These are phyloP conservation scores for Phenoliferia sp. DNA, from an alignment of 1,284 basidiomycete species.

Conservation along the genomic window DNA sequence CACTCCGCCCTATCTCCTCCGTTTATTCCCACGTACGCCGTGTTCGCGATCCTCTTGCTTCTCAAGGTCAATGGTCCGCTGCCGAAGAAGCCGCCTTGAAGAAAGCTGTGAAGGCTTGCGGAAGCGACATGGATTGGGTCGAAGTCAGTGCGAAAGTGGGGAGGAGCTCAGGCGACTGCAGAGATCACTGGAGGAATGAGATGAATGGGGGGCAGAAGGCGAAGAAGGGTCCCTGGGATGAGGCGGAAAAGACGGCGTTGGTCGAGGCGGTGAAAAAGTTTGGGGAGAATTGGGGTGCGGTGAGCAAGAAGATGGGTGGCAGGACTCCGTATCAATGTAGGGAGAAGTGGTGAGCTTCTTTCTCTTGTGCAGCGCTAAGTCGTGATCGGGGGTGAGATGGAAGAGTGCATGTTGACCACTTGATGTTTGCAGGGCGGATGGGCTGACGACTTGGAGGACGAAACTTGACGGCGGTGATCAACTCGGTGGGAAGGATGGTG, in stretches of 20 bases:
- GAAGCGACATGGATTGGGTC: neutral
- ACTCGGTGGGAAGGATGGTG: neutral
- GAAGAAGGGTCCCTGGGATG: neutral
- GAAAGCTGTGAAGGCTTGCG: neutral
- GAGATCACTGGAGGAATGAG: neutral
- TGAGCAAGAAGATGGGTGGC: neutral
- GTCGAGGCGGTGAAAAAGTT: constrained; percentile 3
- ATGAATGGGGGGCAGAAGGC: neutral
- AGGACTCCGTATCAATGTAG: neutral
- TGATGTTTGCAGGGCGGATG: neutral
- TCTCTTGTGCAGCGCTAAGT: neutral
- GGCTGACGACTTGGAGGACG: neutral
- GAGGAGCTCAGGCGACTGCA: neutral
- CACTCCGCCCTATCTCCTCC: neutral
- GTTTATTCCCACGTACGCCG: neutral
- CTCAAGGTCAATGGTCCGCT: neutral
- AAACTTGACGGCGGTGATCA: neutral
- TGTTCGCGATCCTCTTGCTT: neutral
- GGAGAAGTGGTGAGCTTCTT: neutral
- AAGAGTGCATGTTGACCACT: too few relatives aligned
- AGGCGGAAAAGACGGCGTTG: constrained; percentile 11
- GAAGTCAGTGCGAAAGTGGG: neutral
- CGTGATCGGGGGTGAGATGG: too few relatives aligned
- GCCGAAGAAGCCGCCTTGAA: neutral
- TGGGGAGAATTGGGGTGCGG: neutral